A percentile compares a stretch with the other conserved stretches of the same genome.
These are phyloP conservation scores for Acanthamoeba triangularis DNA, from an alignment of 208 protist genomes.

Conservation along the genomic window DNA sequence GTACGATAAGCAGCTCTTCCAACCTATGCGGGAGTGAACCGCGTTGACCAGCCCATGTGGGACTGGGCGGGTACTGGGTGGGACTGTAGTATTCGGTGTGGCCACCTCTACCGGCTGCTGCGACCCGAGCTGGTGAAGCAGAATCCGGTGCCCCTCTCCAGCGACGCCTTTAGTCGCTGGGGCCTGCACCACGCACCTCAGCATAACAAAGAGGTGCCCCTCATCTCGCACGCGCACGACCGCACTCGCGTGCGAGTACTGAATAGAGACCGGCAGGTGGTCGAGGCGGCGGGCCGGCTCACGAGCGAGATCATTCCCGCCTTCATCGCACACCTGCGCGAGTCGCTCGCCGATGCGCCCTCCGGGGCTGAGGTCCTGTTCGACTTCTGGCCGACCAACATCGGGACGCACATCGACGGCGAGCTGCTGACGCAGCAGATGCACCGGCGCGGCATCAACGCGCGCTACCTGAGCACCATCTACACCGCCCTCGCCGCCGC, in stretches of 20 bases:
- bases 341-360: neutral
- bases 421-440: slow-evolving; percentile 30
- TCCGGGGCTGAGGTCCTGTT: neutral
- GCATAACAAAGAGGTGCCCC: neutral
- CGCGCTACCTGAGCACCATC: neutral
- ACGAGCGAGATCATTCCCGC: neutral
- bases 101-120: neutral
- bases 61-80: neutral
- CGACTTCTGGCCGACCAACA: neutral
- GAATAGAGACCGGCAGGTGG: neutral
- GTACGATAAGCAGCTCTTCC: neutral
- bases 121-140: neutral
- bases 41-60: no score
- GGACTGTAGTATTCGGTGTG: neutral
- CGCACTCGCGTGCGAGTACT: no score
- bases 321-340: neutral
- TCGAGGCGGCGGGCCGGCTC: neutral
- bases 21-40: no score
- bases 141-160: neutral
- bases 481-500: neutral
- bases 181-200: neutral
- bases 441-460: slow-evolving; percentile 8
- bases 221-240: no score
- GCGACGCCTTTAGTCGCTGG: neutral
- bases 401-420: slow-evolving; percentile 21